phyloP scores from a whole-genome alignment of 495 filamentous ascomycete species.

The Xylaria longipes region DNA sequence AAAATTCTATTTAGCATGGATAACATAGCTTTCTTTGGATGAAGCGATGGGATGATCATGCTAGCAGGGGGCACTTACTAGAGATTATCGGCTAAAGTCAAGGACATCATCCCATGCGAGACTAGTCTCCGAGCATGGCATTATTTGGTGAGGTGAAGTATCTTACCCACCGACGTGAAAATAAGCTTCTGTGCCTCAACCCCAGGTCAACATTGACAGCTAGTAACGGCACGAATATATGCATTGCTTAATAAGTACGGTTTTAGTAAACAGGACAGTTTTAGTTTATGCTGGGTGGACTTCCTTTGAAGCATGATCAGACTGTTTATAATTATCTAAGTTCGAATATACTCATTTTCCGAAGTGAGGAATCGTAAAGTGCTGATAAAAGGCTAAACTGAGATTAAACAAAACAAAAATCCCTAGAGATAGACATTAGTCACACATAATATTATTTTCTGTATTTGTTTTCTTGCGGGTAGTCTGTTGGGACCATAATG shows the following conservation, averaged over 20 bases:
- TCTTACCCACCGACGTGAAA: background rate
- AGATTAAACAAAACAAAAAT: background rate
- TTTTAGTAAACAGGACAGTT: background rate
- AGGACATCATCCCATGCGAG: background rate
- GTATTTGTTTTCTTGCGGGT: background rate
- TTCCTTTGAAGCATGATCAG: background rate
- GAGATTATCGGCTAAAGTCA: background rate
- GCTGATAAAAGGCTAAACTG: background rate
- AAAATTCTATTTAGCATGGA: background rate
- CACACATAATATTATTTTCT: background rate
- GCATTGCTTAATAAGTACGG: background rate
- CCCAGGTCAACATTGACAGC: background rate
- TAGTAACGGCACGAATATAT: background rate
- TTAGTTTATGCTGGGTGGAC: background rate
- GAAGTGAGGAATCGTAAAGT: background rate
- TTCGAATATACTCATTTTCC: background rate
- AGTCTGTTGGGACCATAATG: background rate
- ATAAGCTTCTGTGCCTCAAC: background rate
- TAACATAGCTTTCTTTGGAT: background rate
- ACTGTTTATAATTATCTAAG: background rate
- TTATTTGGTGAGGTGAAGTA: background rate
- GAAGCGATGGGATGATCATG: background rate
- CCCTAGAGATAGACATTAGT: background rate
- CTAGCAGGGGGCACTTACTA: background rate
- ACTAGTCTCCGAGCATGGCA: background rate